Conservation (phyloP, 768 basidiomycete species). For the Clitopilus hobsonii region DNA sequence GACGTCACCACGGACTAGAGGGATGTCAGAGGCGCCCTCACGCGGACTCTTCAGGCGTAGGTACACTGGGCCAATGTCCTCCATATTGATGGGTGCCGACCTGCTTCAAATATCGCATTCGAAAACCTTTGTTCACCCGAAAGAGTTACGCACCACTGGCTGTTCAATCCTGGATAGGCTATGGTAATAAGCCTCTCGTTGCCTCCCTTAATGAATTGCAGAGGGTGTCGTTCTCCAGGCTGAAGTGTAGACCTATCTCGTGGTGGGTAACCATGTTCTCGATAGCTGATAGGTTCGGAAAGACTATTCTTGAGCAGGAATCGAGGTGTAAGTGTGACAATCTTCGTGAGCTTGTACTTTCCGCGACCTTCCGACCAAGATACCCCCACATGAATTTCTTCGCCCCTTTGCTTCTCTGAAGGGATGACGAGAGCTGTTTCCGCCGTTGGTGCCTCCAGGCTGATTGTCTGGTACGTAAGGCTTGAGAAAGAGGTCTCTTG, state of each 20-base stretch:
- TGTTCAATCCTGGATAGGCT: constrained; percentile 81
- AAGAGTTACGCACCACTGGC: constrained; percentile 69
- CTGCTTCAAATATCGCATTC: constrained; percentile 30
- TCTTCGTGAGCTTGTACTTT: constrained; percentile 94
- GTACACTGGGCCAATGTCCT: constrained; percentile 83
- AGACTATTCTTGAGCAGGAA: constrained; percentile 88
- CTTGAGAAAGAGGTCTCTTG: constrained; percentile 1
- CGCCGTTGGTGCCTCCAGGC: constrained; percentile 90
- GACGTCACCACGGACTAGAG: constrained; percentile 72
- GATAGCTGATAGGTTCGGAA: constrained; percentile 62
- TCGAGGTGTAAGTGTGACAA: constrained; percentile 86
- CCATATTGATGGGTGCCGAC: constrained; percentile 90
- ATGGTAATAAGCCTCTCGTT: constrained; percentile 76
- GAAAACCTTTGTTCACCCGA: no score
- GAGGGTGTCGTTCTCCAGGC: constrained; percentile 63
- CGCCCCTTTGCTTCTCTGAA: constrained; percentile 53
- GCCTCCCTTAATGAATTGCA: constrained; percentile 63
- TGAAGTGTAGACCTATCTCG: constrained; percentile 56
- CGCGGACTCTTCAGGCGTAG: constrained; percentile 57
- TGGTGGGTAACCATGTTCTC: constrained; percentile 77
- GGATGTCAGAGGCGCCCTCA: constrained; percentile 26
- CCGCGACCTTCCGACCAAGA: constrained; percentile 95
- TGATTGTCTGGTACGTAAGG: constrained; percentile 52
- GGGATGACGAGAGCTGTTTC: constrained; percentile 77
- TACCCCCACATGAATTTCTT: constrained; percentile 77